Evolutionary conservation across 495 filamentous ascomycete genomes (phyloP), one percentile per base, ranked within the genome.

Genomic region (Penicillium cataractarum): DNA sequence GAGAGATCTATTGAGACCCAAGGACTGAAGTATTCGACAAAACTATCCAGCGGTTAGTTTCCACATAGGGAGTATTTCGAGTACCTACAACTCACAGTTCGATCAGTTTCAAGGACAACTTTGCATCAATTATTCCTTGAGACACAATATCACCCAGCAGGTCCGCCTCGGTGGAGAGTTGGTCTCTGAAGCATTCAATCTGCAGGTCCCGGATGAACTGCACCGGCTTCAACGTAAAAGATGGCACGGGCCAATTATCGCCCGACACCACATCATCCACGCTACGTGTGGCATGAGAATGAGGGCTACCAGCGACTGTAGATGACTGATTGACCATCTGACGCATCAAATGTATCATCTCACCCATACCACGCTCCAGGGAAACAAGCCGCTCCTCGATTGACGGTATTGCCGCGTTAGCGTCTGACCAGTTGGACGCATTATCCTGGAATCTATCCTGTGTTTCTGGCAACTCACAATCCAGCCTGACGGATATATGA

Each of bases 351-450:
- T 74, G 62, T 2, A 76, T 78, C 74, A 78, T 74, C 57, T 78
- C 76, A 10, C 70, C 70, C 74, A 78, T 78, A 26, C 73, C 69
- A 27, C 69, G 67, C 61, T 78, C 76, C 17, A 78, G 60, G 17
- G 74, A 77, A 31, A 65, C 68, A 4, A 78, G 65, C 5, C 76
- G 74, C 58, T 78, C 76, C 58, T 78, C 76, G n/a, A 78, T 74
- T 1, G 71, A 76, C 17, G 76, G 74, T 29, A 76, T 74, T 19
- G 74, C 63, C 2, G 67, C 63, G 21, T 72, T 76, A 9, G 73
- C 69, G 15, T 78, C 76, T 1, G 73, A 69, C 76, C 74, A 78
- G 31, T 63, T 68, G 3, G 72, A 71, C 17, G 62, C 62, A 63
- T 68, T 73, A 55, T 78, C 74, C 51, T 77, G 74, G 44, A 73